Base-by-base conservation (phyloP, 2,329 filamentous ascomycete species). In the Alternaria infectoria region DNA sequence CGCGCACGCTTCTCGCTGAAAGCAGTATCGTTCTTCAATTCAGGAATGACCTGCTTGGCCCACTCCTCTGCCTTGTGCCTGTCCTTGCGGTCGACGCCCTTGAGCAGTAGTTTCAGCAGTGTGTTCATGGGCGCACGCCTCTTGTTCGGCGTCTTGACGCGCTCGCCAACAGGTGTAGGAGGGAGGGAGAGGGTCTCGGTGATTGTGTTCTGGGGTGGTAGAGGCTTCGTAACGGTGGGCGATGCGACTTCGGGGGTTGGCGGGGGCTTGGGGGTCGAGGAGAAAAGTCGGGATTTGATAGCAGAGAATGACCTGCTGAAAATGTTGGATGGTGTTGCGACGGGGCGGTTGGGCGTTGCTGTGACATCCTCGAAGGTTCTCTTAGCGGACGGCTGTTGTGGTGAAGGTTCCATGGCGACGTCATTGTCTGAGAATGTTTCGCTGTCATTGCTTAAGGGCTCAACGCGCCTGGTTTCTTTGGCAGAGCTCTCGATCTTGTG, bases 1-100 rank as follows among this genome's bases (percentile, higher is more conserved):
- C 72, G 73, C 54, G 69, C 70, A 65, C 77, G 77, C 62, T 77
- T 79, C 9, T 73, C 68, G 23, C 68, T 69, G 11, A 73, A 62
- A 10, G 56, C 55, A n/a, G 44, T n/a, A 47, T 71, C 57, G 10
- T 72, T 71, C 36, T 65, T 62, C 7, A 77, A 50, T 17, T 68
- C 66, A 1, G 68, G 62, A 13, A 71, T 62, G 10, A 72, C 56
- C 10, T 70, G 54, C 26, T 72, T 69, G 11, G 70, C 75, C 77
- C 77, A 79, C 10, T 59, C 61, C 5, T 68, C 60, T 15, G 74
- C 76, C n/a, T 69, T 63, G 1, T 51, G 57, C 23, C 59, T 54
- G 30, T 77, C 74, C 12, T 64, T 49, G 19, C 57, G 49, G 6
- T 74, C 58, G n/a, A 74, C 52, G 32, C 72, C 74, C 46, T 66